Conservation (phyloP, 768 basidiomycete genomes). For the Royoungia palumana region DNA sequence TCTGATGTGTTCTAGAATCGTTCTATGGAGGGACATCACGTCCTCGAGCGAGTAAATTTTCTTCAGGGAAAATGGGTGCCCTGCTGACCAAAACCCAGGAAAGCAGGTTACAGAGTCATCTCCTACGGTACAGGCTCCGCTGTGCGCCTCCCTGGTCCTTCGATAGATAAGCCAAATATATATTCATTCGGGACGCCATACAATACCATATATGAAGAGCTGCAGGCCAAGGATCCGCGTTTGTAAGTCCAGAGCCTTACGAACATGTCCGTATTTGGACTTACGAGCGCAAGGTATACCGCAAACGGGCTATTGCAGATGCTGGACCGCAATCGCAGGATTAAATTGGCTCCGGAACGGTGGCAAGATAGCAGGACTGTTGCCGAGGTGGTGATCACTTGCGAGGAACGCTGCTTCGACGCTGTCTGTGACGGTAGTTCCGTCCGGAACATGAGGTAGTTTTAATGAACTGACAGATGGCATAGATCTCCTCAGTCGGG, state of each 20-base stretch:
- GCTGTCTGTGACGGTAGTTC: slow-evolving; percentile 92
- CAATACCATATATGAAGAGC: slow-evolving; percentile 90
- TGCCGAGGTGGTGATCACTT: slow-evolving; percentile 97
- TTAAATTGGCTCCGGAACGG: slow-evolving; percentile 91
- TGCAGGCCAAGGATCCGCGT: slow-evolving; percentile 75
- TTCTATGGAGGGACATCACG: slow-evolving; percentile 97
- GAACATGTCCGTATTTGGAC: slow-evolving; percentile 5
- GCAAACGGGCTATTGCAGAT: slow-evolving; percentile 93
- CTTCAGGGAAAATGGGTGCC: background rate
- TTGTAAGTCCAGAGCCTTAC: slow-evolving; percentile 52
- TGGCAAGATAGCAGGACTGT: slow-evolving; percentile 91
- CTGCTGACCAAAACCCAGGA: slow-evolving; percentile 46
- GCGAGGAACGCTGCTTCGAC: slow-evolving; percentile 98
- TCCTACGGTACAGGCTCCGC: slow-evolving; percentile 97
- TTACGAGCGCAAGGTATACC: slow-evolving; percentile 60
- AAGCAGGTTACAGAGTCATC: slow-evolving; percentile 87
- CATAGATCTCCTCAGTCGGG: slow-evolving; percentile 78
- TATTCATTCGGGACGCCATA: slow-evolving; percentile 97
- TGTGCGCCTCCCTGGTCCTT: slow-evolving; percentile 92
- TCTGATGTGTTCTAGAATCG: slow-evolving; percentile 62
- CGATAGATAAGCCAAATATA: slow-evolving; percentile 97
- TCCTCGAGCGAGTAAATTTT: slow-evolving; percentile 65
- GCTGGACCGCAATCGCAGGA: slow-evolving; percentile 91
- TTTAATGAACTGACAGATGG: slow-evolving; percentile 11
- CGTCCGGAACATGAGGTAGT: slow-evolving; percentile 6